Conservation (phyloP, 139 green algal species). For the Picochlorum sp. region DNA sequence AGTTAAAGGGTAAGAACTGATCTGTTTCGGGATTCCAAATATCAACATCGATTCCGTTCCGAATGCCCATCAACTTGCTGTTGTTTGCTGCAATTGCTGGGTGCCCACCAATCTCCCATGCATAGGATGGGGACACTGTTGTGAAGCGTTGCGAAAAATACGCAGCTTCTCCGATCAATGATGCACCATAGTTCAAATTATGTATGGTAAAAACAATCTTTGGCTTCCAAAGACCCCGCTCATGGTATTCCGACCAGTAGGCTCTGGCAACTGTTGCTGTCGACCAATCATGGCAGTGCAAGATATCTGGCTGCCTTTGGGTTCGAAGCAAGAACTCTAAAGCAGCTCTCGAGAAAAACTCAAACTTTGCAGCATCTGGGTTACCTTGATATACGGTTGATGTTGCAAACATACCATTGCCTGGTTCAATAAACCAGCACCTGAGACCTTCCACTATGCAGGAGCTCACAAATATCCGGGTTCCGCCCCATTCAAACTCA, state of each 20-base stretch:
- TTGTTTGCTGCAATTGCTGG: slow-evolving; percentile 43
- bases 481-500: slow-evolving; percentile 64
- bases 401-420: slow-evolving; percentile 76
- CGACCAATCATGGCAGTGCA: slow-evolving; percentile 94
- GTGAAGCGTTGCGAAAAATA: slow-evolving; percentile 76
- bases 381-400: slow-evolving; percentile 71
- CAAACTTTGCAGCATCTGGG: slow-evolving; percentile 59
- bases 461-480: slow-evolving; percentile 37
- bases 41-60: slow-evolving; percentile 79
- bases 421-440: slow-evolving; percentile 65
- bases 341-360: slow-evolving; percentile 74
- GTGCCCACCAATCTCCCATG: slow-evolving; percentile 60
- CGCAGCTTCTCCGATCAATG: slow-evolving; percentile 66
- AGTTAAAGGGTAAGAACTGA: slow-evolving; percentile 65
- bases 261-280: slow-evolving; percentile 52
- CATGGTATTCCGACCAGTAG: slow-evolving; percentile 74
- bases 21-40: slow-evolving; percentile 91
- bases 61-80: slow-evolving; percentile 72
- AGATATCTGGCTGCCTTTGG: slow-evolving; percentile 58
- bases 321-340: slow-evolving; percentile 60
- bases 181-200: slow-evolving; percentile 77
- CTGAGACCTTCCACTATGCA: slow-evolving; percentile 47
- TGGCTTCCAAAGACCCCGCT: slow-evolving; percentile 75
- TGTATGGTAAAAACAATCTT: slow-evolving; percentile 83
- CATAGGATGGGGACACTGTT: slow-evolving; percentile 88